Conservation (phyloP, 2,329 filamentous ascomycete species). For the Botrytis squamosa region DNA sequence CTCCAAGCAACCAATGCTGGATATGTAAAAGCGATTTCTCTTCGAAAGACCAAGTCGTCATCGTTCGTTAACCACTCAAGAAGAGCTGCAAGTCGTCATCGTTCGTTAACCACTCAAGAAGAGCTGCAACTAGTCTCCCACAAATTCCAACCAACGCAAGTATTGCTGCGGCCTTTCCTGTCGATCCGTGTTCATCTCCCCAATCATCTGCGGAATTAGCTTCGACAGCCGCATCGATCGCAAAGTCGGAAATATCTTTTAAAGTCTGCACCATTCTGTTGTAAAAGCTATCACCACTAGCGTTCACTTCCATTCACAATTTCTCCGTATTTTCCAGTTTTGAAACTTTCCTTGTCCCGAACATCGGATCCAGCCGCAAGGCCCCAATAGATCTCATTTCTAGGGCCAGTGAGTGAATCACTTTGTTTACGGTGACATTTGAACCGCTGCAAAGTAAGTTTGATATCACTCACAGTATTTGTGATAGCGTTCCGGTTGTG, state of each 20-base stretch:
- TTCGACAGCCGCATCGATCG: not conserved
- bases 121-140: not conserved
- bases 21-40: not conserved
- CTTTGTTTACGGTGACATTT: not conserved
- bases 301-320: too few species aligned
- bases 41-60: not conserved
- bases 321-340: not conserved
- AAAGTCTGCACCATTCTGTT: not conserved
- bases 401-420: not conserved
- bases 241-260: not conserved
- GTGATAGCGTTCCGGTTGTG: too few species aligned
- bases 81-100: not conserved
- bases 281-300: not conserved
- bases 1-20: not conserved
- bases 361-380: not conserved
- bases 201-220: not conserved
- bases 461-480: too few species aligned
- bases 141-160: not conserved
- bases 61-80: not conserved
- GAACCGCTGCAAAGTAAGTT: not conserved
- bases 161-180: not conserved
- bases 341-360: too few species aligned
- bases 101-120: not conserved
- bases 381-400: not conserved
- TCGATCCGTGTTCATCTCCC: not conserved